These are phyloP conservation scores for Ceratobasidium theobromae DNA, from an alignment of 1,284 basidiomycete genomes.

Conservation along the genomic window DNA sequence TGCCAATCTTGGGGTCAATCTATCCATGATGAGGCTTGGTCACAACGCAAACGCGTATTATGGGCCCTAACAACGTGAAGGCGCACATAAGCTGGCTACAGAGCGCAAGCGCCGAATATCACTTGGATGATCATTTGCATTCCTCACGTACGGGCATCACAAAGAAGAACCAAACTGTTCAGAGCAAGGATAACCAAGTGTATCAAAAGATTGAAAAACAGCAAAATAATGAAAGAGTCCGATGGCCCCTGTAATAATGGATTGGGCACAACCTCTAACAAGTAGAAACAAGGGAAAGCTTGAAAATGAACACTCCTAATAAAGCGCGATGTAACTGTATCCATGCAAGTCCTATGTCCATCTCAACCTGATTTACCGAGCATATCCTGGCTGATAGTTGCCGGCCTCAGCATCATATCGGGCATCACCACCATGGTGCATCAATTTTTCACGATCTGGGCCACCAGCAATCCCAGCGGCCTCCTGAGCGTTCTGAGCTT, in stretches of 20 bases:
- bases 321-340: constrained; percentile 18
- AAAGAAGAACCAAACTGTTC: not conserved
- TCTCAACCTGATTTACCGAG: constrained; percentile 9
- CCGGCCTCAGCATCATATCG: constrained; percentile 18
- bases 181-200: not conserved
- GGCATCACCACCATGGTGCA: constrained; percentile 9
- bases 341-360: constrained; percentile 11
- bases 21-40: too few species aligned
- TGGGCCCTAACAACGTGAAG: too few species aligned
- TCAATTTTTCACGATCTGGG: constrained; percentile 27
- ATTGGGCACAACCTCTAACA: constrained; percentile 4
- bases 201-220: constrained; percentile 1
- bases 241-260: not conserved
- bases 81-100: too few species aligned
- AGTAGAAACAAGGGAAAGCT: not conserved
- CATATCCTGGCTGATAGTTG: constrained; percentile 17
- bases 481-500: constrained; percentile 36
- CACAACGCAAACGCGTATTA: too few species aligned
- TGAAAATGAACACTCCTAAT: constrained; percentile 24
- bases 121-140: not conserved
- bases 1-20: too few species aligned
- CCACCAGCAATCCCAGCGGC: constrained; percentile 1
- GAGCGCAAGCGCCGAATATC: not conserved
- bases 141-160: too few species aligned
- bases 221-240: constrained; percentile 11